Conservation (phyloP, 768 basidiomycete genomes). For the Kwoniella shandongensis region DNA sequence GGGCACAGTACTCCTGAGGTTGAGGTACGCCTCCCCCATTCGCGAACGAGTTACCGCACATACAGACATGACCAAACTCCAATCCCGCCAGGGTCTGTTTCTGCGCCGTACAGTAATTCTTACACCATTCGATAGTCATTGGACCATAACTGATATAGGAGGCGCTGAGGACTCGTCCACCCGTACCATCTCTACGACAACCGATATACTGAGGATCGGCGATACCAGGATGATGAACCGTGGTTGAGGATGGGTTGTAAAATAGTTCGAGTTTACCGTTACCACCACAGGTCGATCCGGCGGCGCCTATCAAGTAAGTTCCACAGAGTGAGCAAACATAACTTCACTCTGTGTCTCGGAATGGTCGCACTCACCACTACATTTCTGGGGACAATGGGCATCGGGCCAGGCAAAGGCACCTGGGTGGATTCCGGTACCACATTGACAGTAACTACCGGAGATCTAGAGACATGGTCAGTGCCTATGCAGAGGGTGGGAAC, state of each 20-base stretch:
- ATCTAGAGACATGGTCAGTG: not conserved
- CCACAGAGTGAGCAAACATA: not conserved
- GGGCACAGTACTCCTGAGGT: conserved; percentile 15
- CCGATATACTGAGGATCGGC: conserved; percentile 22
- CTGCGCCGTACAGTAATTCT: conserved; percentile 19
- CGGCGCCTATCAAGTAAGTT: conserved; percentile 17
- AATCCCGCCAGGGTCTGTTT: conserved; percentile 9
- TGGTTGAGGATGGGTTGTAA: conserved; percentile 23
- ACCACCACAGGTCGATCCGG: conserved; percentile 32
- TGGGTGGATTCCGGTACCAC: conserved; percentile 9
- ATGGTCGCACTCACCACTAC: conserved; percentile 7
- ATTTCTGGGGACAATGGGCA: conserved; percentile 6
- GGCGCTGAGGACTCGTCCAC: conserved; percentile 6
- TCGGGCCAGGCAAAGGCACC: conserved; percentile 9
- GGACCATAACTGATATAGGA: conserved; percentile 13
- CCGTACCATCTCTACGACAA: conserved; percentile 14
- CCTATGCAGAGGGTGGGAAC: too few relatives aligned
- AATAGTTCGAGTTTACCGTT: conserved; percentile 22
- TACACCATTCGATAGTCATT: conserved; percentile 23
- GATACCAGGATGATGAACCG: conserved; percentile 11
- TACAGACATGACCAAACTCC: conserved; percentile 15
- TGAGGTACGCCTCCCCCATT: conserved; percentile 16
- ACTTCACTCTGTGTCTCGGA: not conserved
- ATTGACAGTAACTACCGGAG: conserved; percentile 19
- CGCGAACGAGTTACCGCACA: conserved; percentile 12